Base-by-base conservation (phyloP, 176 grass and related monocot species). In the Oryza australiensis region DNA sequence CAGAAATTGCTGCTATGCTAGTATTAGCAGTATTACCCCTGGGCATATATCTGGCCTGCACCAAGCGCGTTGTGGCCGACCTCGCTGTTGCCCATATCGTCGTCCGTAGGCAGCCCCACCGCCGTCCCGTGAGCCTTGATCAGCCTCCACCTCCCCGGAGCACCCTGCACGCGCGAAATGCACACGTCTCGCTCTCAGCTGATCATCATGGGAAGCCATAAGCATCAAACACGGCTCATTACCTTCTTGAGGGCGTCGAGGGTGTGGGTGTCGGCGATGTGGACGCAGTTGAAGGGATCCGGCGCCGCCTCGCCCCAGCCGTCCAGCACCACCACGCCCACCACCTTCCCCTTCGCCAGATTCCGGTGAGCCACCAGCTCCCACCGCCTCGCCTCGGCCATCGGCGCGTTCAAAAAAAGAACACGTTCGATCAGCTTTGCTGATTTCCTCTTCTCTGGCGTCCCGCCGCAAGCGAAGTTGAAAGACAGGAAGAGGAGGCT, bases 11-110 rank as follows among this genome's bases (percentile, higher is more conserved):
- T 16, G 45, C 16, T 4, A 12, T 38, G 37, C 37, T 40, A 40
- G 38, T 40, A 26, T 0, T 6, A 41, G 5, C 60, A 28, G 9
- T 26, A 24, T 71, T 94, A 98, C 90, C 92, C 95, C 74, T 93
- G 95, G 9, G 95, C 86, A 78, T 87, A 94, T 76, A 94, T 94
- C 57, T 91, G 86, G 43, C 90, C 92, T 3, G 95, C 96, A 38
- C 92, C 95, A 35, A 94, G 90, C 68, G 95, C 95, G 12, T 95
- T 95, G 80, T 95, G 95, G 32, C 92, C 95, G 62, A 98, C 95
- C 86, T 98, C 95, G 84, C 90, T 98, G 84, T 95, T 98, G 12
- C 95, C 95, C 92, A 95, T 98, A 88, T 91, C 95, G 67, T 95
- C 95, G 7, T 98, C 90, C 27, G 73, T 89, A 0, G 96, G 96